phyloP scores from a whole-genome alignment of 2,329 filamentous ascomycete species.

The Botrytis elliptica region DNA sequence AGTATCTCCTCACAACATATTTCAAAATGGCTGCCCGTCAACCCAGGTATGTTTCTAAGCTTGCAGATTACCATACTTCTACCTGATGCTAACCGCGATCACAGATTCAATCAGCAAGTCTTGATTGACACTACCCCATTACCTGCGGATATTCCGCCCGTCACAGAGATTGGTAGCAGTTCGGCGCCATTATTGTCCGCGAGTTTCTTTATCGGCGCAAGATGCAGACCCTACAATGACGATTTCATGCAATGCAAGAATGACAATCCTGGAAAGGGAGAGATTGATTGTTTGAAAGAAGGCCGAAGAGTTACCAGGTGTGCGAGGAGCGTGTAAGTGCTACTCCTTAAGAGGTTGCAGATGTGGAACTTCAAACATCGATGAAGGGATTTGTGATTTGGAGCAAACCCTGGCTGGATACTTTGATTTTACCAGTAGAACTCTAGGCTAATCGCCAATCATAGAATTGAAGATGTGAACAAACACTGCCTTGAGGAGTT shows the following conservation, averaged over 20 bases:
- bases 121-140: slow-evolving; percentile 96
- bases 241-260: slow-evolving; percentile 99
- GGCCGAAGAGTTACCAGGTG: slow-evolving; percentile 95
- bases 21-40: slow-evolving; percentile 37
- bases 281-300: slow-evolving; percentile 94
- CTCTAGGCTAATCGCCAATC: slow-evolving; percentile 20
- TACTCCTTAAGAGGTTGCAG: background rate
- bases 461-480: slow-evolving; percentile 90
- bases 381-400: slow-evolving; percentile 22
- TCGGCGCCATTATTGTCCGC: slow-evolving; percentile 91
- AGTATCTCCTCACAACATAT: slow-evolving; percentile 23
- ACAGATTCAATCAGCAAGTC: slow-evolving; percentile 89
- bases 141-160: slow-evolving; percentile 85
- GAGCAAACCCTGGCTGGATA: background rate
- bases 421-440: background rate
- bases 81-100: slow-evolving; percentile 37
- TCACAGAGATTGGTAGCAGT: slow-evolving; percentile 88
- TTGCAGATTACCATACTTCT: background rate
- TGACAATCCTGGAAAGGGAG: slow-evolving; percentile 84
- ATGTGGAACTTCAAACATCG: background rate
- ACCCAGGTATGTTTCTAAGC: slow-evolving; percentile 29
- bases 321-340: slow-evolving; percentile 87
- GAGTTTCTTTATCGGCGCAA: slow-evolving; percentile 93
- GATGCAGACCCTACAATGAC: slow-evolving; percentile 94
- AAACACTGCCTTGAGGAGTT: slow-evolving; percentile 90